Evolutionary conservation across 2,329 filamentous ascomycete genomes (phyloP).

Genomic region (Grosmannia huntii): DNA sequence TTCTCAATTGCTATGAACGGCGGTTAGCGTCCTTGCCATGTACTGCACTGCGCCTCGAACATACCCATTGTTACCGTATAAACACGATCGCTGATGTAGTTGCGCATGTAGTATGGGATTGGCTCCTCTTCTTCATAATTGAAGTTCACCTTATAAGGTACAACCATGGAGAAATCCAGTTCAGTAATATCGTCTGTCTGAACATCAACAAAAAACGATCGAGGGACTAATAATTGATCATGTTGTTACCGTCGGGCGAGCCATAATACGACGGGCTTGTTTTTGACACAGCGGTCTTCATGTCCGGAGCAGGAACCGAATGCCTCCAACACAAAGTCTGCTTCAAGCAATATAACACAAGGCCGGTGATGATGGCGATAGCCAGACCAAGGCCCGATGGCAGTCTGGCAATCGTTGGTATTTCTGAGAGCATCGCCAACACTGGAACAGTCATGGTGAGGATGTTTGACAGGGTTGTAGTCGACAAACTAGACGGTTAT

Average conservation of each 20-base stretch:
- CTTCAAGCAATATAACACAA: not conserved
- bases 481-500: not conserved
- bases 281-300: not conserved
- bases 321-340: not conserved
- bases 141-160: not conserved
- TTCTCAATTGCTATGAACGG: not conserved
- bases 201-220: not conserved
- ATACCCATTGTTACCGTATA: not conserved
- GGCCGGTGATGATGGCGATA: not conserved
- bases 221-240: not conserved
- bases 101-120: not conserved
- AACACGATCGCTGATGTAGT: not conserved
- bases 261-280: not conserved
- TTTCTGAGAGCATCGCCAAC: not conserved
- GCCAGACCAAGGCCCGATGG: not conserved
- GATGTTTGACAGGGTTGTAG: not conserved
- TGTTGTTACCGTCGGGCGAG: not conserved
- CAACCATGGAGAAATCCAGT: not conserved
- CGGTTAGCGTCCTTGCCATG: not conserved
- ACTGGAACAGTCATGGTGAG: not conserved
- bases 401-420: not conserved
- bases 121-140: not conserved
- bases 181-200: not conserved
- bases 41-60: not conserved
- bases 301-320: not conserved